Evolutionary conservation across 225 moss, liverwort and hornwort species (phyloP).

Genomic region (Ulota crispa): DNA sequence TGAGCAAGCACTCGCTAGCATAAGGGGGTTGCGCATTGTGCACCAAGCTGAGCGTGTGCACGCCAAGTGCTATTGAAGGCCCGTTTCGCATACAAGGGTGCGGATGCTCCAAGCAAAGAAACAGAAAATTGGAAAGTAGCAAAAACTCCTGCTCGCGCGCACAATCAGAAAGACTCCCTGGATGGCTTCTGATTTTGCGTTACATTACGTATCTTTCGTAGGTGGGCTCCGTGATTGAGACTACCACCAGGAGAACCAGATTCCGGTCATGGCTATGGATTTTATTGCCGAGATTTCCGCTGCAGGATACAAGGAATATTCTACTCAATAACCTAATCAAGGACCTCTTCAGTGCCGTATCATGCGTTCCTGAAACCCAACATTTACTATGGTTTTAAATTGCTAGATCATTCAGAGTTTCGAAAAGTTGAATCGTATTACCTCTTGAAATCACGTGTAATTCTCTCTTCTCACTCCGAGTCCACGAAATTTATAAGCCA

Average conservation of each 20-base stretch:
- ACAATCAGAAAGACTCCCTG: background rate
- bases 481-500: background rate
- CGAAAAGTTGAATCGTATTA: background rate
- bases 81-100: too few species aligned
- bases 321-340: background rate
- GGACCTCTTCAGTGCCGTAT: background rate
- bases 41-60: too few species aligned
- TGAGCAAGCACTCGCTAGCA: too few species aligned
- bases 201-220: background rate
- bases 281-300: slow-evolving; percentile 22
- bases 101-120: background rate
- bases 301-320: slow-evolving; percentile 8
- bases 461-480: background rate
- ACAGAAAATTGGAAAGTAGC: background rate
- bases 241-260: background rate
- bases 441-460: background rate
- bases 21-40: too few species aligned
- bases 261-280: background rate
- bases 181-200: background rate
- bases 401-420: too few species aligned
- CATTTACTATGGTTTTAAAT: background rate
- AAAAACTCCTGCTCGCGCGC: too few species aligned
- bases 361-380: background rate
- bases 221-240: background rate
- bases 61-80: too few species aligned